A percentile compares a stretch with the other conserved stretches of the same genome.
Conservation (phyloP, 176 grass and related monocot genomes). For the Triticum urartu region DNA sequence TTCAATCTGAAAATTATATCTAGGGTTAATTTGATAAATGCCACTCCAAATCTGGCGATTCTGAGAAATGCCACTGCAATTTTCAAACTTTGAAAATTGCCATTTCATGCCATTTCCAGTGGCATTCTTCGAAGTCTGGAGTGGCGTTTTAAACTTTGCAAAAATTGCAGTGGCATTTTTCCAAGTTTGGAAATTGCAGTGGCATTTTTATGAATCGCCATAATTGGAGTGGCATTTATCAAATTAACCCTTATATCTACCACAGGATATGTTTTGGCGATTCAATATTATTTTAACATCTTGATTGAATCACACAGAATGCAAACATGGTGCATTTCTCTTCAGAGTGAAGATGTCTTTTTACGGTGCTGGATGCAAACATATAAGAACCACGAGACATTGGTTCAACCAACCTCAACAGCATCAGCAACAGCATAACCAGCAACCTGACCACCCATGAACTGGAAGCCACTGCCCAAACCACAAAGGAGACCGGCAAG, state of each 20-base stretch:
- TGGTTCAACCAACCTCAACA: slow-evolving; percentile 49
- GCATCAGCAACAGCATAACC: slow-evolving; percentile 70
- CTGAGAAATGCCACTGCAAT: too few relatives aligned
- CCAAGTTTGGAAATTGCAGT: too few relatives aligned
- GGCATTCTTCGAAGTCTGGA: too few relatives aligned
- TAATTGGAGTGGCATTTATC: too few relatives aligned
- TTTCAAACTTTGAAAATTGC: too few relatives aligned
- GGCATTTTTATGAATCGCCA: too few relatives aligned
- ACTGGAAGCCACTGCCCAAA: slow-evolving; percentile 70
- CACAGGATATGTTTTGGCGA: not conserved
- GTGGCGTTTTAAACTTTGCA: too few relatives aligned
- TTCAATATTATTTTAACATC: not conserved
- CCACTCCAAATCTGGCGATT: too few relatives aligned
- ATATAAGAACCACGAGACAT: not conserved
- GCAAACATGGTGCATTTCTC: not conserved
- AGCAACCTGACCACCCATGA: slow-evolving; percentile 76
- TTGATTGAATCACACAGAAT: not conserved
- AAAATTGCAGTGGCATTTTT: too few relatives aligned
- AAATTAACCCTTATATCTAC: not conserved
- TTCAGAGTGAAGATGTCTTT: not conserved
- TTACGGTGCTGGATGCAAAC: too few relatives aligned
- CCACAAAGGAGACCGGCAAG: slow-evolving; percentile 74
- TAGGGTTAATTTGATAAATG: too few relatives aligned
- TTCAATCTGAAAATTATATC: not conserved
- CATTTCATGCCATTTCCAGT: too few relatives aligned